Percentiles rank a stretch among this genome's conserved stretches.
Conservation (phyloP, 2,329 filamentous ascomycete species). For the Penicillium sp. region DNA sequence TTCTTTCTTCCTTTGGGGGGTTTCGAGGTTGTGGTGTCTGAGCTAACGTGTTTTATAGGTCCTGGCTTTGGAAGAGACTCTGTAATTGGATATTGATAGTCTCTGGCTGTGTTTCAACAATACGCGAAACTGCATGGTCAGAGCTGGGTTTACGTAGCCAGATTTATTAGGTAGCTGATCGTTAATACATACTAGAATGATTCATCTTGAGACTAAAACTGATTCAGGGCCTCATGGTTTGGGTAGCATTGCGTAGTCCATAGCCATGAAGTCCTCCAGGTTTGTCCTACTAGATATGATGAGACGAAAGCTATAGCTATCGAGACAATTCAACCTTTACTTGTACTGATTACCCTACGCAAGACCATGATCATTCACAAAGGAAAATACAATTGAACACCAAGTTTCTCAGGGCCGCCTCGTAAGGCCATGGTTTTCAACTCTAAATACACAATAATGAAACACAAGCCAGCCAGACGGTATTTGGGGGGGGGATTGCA, state of each 20-base stretch:
- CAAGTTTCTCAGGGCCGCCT: slow-evolving; percentile 34
- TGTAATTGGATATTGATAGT: slow-evolving; percentile 23
- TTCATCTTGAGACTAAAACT: not conserved
- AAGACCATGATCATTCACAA: slow-evolving; percentile 12
- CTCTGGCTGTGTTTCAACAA: not conserved
- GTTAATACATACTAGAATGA: slow-evolving; percentile 1
- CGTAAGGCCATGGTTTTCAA: slow-evolving; percentile 38
- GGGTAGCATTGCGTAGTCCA: not conserved
- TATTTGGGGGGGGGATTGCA: slow-evolving; percentile 18
- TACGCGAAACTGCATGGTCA: not conserved
- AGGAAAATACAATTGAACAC: slow-evolving; percentile 28
- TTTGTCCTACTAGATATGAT: not conserved
- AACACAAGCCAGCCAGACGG: slow-evolving; percentile 33
- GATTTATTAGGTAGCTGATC: slow-evolving; percentile 1
- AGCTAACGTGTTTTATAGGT: slow-evolving; percentile 42
- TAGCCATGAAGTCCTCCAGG: not conserved
- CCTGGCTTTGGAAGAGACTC: slow-evolving; percentile 52
- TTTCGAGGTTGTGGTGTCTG: too few species aligned
- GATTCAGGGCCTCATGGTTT: not conserved
- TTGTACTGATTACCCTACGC: not conserved
- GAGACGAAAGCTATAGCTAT: not conserved
- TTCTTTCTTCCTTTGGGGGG: too few species aligned
- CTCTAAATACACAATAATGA: slow-evolving; percentile 44
- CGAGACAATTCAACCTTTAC: not conserved
- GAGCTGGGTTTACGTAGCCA: not conserved